phyloP scores from a whole-genome alignment of 345 rosid genomes.

The Euphorbia pulcherrima region DNA sequence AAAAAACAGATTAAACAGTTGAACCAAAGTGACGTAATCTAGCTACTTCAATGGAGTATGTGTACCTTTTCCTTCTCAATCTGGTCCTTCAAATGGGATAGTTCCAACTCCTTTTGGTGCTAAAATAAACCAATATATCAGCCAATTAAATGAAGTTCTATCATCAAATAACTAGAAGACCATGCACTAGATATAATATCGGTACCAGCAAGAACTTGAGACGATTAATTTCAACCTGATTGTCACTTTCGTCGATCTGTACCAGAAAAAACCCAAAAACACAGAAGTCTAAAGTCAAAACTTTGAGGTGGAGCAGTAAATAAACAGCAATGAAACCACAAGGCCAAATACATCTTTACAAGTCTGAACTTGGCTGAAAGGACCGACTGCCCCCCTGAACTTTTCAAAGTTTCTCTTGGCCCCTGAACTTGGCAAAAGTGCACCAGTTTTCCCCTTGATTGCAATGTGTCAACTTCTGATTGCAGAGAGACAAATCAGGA shows the following conservation, averaged over 20 bases:
- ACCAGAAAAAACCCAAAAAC: slow-evolving; percentile 25
- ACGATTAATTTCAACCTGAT: slow-evolving; percentile 49
- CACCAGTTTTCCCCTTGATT: too few relatives aligned
- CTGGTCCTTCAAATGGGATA: slow-evolving; percentile 67
- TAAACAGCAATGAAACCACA: neutral
- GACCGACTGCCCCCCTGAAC: too few relatives aligned
- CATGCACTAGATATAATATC: slow-evolving; percentile 1
- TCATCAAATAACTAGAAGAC: slow-evolving; percentile 9
- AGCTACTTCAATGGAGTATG: neutral
- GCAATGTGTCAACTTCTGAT: too few relatives aligned
- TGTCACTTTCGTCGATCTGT: slow-evolving; percentile 47
- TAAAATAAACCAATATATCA: slow-evolving; percentile 27
- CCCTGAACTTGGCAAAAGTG: too few relatives aligned
- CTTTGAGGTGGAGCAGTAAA: neutral
- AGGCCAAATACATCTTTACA: too few relatives aligned
- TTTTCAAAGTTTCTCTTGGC: too few relatives aligned
- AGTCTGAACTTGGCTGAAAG: too few relatives aligned
- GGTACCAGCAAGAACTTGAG: slow-evolving; percentile 80
- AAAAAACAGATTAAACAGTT: neutral
- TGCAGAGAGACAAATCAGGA: too few relatives aligned
- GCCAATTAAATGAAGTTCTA: slow-evolving; percentile 7
- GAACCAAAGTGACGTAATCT: neutral
- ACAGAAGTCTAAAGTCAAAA: slow-evolving; percentile 14
- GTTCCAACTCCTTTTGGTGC: slow-evolving; percentile 84
- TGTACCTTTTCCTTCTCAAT: slow-evolving; percentile 83